Conservation (phyloP, 805 yeast species). For the Danielozyma ontarioensis region DNA sequence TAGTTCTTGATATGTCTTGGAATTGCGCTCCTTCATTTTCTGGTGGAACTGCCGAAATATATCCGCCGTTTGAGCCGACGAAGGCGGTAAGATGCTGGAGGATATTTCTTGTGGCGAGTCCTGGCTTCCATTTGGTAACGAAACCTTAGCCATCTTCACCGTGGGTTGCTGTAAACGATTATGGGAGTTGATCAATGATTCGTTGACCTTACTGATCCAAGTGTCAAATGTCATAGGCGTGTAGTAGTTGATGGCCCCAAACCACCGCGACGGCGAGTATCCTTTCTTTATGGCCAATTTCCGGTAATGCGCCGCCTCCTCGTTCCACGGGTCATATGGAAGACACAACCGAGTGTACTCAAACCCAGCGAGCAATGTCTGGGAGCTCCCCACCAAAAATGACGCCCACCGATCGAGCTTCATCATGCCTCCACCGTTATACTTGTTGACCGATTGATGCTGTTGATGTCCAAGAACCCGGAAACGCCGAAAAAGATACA, state of each 20-base stretch:
- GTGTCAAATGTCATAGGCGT: constrained; percentile 45
- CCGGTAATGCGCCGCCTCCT: constrained; percentile 57
- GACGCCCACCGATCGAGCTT: constrained; percentile 9
- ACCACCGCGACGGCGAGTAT: constrained; percentile 52
- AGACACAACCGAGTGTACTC: constrained; percentile 48
- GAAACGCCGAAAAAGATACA: neutral
- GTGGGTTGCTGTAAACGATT: constrained; percentile 3
- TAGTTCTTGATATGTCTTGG: constrained; percentile 11
- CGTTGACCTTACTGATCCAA: constrained; percentile 24
- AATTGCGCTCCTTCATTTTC: constrained; percentile 20
- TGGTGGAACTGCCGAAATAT: constrained; percentile 22
- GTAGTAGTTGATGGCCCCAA: constrained; percentile 55
- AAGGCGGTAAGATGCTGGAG: constrained; percentile 4
- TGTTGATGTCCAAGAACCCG: constrained; percentile 7
- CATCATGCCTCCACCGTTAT: too few relatives aligned
- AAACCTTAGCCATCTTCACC: neutral
- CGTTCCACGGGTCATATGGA: constrained; percentile 65
- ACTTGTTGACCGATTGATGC: too few relatives aligned
- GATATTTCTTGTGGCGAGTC: neutral
- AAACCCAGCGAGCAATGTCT: constrained; percentile 50
- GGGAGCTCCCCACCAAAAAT: constrained; percentile 17
- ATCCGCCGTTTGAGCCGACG: constrained; percentile 17
- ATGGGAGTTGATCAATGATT: constrained; percentile 10
- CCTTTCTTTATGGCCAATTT: constrained; percentile 45
- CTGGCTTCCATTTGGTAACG: neutral